Evolutionary conservation across 2,329 filamentous ascomycete species (phyloP).

Genomic region (Colletotrichum neosansevieriae): DNA sequence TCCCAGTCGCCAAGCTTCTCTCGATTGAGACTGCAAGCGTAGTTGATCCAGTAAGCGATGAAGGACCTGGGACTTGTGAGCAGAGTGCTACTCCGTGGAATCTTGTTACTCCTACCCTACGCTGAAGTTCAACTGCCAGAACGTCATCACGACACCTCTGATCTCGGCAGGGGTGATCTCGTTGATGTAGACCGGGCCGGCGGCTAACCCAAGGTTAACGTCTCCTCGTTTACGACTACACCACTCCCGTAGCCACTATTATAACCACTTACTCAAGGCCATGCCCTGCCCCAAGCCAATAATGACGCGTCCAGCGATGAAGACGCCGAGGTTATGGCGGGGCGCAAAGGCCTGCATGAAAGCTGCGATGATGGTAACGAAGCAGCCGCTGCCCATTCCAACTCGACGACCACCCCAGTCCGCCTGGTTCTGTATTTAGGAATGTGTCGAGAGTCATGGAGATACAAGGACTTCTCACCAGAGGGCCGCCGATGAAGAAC

Average conservation of each 20-base stretch:
- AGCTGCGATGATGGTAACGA: slow-evolving; percentile 72
- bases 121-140: slow-evolving; percentile 77
- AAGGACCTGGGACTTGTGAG: slow-evolving; percentile 55
- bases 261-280: slow-evolving; percentile 63
- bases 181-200: slow-evolving; percentile 78
- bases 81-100: no score
- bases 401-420: slow-evolving; percentile 69
- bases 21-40: slow-evolving; percentile 67
- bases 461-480: slow-evolving; percentile 49
- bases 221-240: neutral
- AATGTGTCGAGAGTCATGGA: accelerated
- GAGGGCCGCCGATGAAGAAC: slow-evolving; percentile 76
- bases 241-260: slow-evolving; percentile 57
- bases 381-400: slow-evolving; percentile 71
- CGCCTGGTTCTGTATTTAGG: slow-evolving; percentile 48
- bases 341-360: slow-evolving; percentile 74
- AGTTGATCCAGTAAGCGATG: slow-evolving; percentile 69
- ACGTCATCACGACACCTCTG: slow-evolving; percentile 75
- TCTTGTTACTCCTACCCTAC: slow-evolving; percentile 59
- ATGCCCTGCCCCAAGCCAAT: slow-evolving; percentile 76
- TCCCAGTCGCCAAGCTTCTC: slow-evolving; percentile 74
- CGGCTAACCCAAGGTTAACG: slow-evolving; percentile 54
- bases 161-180: slow-evolving; percentile 75
- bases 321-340: slow-evolving; percentile 67
- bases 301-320: slow-evolving; percentile 73